A percentile compares a stretch with the other conserved stretches of the same genome.
Conservation (phyloP, 768 basidiomycete species). For the Suillus plorans region DNA sequence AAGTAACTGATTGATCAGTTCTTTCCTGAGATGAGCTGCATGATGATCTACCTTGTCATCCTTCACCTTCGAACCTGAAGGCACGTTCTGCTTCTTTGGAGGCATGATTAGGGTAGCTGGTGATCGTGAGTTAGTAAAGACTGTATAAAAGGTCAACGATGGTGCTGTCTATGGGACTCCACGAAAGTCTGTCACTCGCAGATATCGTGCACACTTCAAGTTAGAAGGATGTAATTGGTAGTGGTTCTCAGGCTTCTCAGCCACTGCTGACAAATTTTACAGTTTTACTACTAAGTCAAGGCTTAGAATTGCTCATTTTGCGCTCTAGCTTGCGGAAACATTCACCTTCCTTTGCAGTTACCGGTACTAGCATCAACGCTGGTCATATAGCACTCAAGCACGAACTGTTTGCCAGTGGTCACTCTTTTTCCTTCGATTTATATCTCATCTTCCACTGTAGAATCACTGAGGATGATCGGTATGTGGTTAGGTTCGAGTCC, state of each 20-base stretch:
- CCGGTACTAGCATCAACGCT: background rate
- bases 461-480: background rate
- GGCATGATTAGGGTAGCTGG: conserved; percentile 50
- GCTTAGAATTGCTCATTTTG: background rate
- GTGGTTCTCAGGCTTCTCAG: background rate
- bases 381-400: background rate
- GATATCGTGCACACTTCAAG: background rate
- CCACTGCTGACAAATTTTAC: background rate
- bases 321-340: background rate
- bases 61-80: conserved; percentile 66
- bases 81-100: conserved; percentile 69
- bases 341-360: background rate
- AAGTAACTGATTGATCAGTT: conserved; percentile 30
- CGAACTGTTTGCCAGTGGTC: background rate
- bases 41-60: conserved; percentile 69
- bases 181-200: conserved; percentile 1
- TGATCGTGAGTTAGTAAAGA: background rate
- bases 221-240: background rate
- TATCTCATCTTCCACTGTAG: background rate
- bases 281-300: too few relatives aligned
- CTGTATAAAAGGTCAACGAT: conserved; percentile 8
- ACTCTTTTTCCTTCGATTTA: background rate
- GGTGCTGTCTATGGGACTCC: conserved; percentile 3
- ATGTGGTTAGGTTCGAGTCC: background rate
- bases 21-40: conserved; percentile 15